phyloP scores from a whole-genome alignment of 2,329 filamentous ascomycete species.

The Apiospora malaysiana region DNA sequence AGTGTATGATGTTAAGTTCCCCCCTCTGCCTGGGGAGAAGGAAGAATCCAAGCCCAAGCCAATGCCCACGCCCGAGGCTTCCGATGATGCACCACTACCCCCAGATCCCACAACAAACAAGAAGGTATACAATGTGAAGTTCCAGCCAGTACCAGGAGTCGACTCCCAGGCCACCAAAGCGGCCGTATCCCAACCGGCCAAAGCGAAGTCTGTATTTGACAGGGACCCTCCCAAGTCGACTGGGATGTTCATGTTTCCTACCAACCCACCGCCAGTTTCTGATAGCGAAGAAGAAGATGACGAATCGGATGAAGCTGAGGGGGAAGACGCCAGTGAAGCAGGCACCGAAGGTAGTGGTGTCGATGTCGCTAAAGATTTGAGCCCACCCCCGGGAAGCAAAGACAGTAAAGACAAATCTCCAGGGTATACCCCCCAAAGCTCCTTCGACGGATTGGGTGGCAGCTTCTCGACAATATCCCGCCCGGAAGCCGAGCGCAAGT shows the following conservation, averaged over 20 bases:
- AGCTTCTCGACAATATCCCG: slow-evolving; percentile 55
- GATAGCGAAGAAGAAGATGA: slow-evolving; percentile 45
- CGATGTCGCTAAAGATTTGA: slow-evolving; percentile 69
- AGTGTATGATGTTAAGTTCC: slow-evolving; percentile 35
- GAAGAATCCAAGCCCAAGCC: slow-evolving; percentile 27
- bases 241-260: slow-evolving; percentile 39
- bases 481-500: slow-evolving; percentile 49
- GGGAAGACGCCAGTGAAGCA: slow-evolving; percentile 54
- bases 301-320: slow-evolving; percentile 52
- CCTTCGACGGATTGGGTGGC: slow-evolving; percentile 56
- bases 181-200: neutral
- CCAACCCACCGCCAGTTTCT: slow-evolving; percentile 37
- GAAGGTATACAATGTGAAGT: slow-evolving; percentile 38
- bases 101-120: slow-evolving; percentile 44
- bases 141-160: slow-evolving; percentile 30
- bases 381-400: slow-evolving; percentile 50
- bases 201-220: slow-evolving; percentile 23
- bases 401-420: slow-evolving; percentile 50
- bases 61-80: slow-evolving; percentile 31
- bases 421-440: slow-evolving; percentile 62
- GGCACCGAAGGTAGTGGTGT: slow-evolving; percentile 64
- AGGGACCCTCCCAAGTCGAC: slow-evolving; percentile 15
- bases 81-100: slow-evolving; percentile 46
- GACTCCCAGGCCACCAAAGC: slow-evolving; percentile 6
- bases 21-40: slow-evolving; percentile 37